phyloP scores from a whole-genome alignment of 768 basidiomycete species.

The Naganishia vaughanmartiniae region DNA sequence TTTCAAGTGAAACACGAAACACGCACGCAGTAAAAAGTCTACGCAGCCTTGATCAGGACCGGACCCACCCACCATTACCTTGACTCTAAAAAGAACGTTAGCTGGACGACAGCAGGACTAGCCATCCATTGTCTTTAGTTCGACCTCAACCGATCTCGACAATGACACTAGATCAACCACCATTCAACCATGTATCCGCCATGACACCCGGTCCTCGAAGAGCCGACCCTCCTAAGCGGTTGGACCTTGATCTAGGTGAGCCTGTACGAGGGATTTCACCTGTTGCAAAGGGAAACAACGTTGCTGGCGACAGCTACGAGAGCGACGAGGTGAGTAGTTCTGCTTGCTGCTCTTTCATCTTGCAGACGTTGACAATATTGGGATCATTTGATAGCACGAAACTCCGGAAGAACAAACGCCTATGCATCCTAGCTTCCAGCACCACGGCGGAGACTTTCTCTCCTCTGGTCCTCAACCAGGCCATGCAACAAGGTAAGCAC shows the following conservation, averaged over 20 bases:
- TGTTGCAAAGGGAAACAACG: background rate
- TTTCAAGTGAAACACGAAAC: constrained; percentile 14
- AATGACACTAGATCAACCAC: background rate
- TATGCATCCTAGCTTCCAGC: constrained; percentile 22
- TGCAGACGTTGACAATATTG: background rate
- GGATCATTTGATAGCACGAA: background rate
- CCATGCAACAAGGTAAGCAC: constrained; percentile 9
- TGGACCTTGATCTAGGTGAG: constrained; percentile 8
- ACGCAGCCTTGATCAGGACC: too few species aligned
- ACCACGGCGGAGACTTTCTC: constrained; percentile 20
- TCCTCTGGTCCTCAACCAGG: constrained; percentile 19
- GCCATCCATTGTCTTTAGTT: background rate
- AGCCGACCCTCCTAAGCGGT: constrained; percentile 4
- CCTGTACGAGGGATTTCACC: background rate
- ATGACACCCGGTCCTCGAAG: background rate
- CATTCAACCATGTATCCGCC: background rate
- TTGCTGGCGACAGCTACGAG: constrained; percentile 1
- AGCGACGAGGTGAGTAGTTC: constrained; percentile 9
- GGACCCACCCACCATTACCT: too few species aligned
- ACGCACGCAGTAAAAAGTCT: background rate
- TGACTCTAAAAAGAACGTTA: background rate
- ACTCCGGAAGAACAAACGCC: constrained; percentile 25
- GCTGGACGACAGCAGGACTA: background rate
- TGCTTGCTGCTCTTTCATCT: background rate
- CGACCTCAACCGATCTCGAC: background rate